These are phyloP conservation scores for Borealophlyctis nickersoniae DNA, from an alignment of 192 early-diverging fungal genomes.

Conservation along the genomic window DNA sequence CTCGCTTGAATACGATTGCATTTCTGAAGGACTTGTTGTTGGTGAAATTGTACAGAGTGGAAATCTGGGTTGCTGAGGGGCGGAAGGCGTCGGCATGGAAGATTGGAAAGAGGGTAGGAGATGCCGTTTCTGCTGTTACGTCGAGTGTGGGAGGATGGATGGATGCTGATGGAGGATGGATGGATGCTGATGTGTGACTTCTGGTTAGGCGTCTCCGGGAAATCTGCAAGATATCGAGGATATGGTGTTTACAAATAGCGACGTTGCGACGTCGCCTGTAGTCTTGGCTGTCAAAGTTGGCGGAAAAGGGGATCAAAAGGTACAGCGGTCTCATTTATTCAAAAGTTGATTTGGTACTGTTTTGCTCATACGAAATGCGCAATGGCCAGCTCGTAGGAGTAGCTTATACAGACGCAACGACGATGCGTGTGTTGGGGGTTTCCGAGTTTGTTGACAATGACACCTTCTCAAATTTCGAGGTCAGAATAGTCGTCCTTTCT, in stretches of 20 bases:
- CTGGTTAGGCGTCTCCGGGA: conserved; percentile 83
- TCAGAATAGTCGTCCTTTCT: conserved; percentile 10
- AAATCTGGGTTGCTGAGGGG: conserved; percentile 69
- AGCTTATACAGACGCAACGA: conserved; percentile 84
- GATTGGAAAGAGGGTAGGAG: conserved; percentile 24
- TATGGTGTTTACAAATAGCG: conserved; percentile 71
- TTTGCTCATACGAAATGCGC: too few relatives aligned
- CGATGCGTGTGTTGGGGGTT: conserved; percentile 69
- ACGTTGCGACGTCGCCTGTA: conserved; percentile 71
- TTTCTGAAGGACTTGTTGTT: conserved; percentile 80
- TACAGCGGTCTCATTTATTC: too few relatives aligned
- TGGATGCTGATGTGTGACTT: neutral
- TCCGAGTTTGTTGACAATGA: conserved; percentile 93
- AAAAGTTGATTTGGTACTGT: too few relatives aligned
- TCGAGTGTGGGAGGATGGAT: neutral
- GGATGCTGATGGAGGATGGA: neutral
- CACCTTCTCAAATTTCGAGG: conserved; percentile 89
- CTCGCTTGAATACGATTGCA: conserved; percentile 68
- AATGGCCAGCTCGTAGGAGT: conserved; percentile 77
- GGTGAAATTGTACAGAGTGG: conserved; percentile 69
- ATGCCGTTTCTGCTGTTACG: neutral
- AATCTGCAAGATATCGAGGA: conserved; percentile 92
- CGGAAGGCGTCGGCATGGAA: conserved; percentile 28
- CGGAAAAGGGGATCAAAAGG: conserved; percentile 60
- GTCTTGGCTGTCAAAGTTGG: conserved; percentile 74